Evolutionary conservation across 805 yeast species (phyloP).

Genomic region (Schwanniomyces pseudopolymorphus): DNA sequence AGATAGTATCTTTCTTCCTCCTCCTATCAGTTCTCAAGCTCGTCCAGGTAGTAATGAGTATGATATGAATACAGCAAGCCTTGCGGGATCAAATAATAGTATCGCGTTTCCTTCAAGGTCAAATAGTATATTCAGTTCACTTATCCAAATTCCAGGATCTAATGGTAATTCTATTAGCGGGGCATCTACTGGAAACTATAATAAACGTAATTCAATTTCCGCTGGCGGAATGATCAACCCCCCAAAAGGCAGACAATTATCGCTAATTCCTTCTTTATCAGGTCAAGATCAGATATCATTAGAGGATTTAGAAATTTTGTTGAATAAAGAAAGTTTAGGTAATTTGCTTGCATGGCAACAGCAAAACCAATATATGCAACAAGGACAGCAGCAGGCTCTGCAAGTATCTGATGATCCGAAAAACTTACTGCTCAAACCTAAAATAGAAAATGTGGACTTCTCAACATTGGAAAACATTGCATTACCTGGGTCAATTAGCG

Average conservation of each 20-base stretch:
- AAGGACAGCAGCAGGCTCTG: constrained; percentile 10
- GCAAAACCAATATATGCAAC: constrained; percentile 4
- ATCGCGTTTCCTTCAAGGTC: constrained; percentile 29
- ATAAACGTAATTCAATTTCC: constrained; percentile 8
- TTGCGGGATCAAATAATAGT: constrained; percentile 5
- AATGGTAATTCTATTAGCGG: constrained; percentile 33
- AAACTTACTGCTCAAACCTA: constrained; percentile 16
- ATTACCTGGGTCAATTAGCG: constrained; percentile 25
- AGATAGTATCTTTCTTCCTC: constrained; percentile 39
- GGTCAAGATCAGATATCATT: constrained; percentile 19
- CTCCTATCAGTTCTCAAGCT: constrained; percentile 25
- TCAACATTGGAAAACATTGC: constrained; percentile 28
- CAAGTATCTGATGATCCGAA: constrained; percentile 12
- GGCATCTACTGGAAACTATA: constrained; percentile 7
- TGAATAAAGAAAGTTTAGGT: constrained; percentile 33
- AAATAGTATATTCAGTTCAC: constrained; percentile 38
- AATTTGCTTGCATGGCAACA: constrained; percentile 30
- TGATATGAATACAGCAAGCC: constrained; percentile 9
- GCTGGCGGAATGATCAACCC: constrained; percentile 9
- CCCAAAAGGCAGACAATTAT: constrained; percentile 17
- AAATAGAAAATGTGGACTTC: constrained; percentile 27
- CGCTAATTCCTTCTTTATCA: constrained; percentile 14
- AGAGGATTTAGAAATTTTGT: constrained; percentile 33
- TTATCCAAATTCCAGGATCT: constrained; percentile 40
- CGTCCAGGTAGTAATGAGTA: constrained; percentile 9